phyloP scores from a whole-genome alignment of 2,329 filamentous ascomycete genomes.

The Claviceps pazoutovae region DNA sequence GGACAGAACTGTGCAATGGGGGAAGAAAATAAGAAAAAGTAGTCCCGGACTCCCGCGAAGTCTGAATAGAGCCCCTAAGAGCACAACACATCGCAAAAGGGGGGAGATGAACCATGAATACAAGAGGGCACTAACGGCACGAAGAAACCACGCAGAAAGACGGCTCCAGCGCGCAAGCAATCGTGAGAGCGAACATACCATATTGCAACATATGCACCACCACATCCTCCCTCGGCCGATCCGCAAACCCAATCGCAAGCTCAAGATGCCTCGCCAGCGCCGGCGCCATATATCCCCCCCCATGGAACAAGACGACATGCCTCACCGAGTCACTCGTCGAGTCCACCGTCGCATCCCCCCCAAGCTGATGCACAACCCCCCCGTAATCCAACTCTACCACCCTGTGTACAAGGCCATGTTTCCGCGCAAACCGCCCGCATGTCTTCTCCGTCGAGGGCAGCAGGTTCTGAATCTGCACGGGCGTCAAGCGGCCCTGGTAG shows the following conservation, averaged over 20 bases:
- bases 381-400: constrained; percentile 1
- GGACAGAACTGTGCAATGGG: neutral
- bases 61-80: too few relatives aligned
- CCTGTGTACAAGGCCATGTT: neutral
- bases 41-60: neutral
- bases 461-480: constrained; percentile 2
- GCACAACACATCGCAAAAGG: too few relatives aligned
- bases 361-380: constrained; percentile 1
- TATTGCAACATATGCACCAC: constrained; percentile 3
- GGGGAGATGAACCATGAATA: too few relatives aligned
- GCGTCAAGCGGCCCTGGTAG: constrained; percentile 2
- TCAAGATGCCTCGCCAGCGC: constrained; percentile 1
- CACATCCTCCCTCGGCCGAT: neutral
- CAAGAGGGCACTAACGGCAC: too few relatives aligned
- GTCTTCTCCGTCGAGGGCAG: neutral
- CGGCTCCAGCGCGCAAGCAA: too few relatives aligned
- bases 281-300: constrained; percentile 4
- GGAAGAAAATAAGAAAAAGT: neutral
- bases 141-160: too few relatives aligned
- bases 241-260: constrained; percentile 1
- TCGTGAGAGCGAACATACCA: neutral
- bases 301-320: constrained; percentile 3
- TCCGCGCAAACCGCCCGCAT: constrained; percentile 1
- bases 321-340: neutral
- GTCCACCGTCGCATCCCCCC: neutral